phyloP scores from a whole-genome alignment of 208 protist genomes.

The Crithidia sp. region DNA sequence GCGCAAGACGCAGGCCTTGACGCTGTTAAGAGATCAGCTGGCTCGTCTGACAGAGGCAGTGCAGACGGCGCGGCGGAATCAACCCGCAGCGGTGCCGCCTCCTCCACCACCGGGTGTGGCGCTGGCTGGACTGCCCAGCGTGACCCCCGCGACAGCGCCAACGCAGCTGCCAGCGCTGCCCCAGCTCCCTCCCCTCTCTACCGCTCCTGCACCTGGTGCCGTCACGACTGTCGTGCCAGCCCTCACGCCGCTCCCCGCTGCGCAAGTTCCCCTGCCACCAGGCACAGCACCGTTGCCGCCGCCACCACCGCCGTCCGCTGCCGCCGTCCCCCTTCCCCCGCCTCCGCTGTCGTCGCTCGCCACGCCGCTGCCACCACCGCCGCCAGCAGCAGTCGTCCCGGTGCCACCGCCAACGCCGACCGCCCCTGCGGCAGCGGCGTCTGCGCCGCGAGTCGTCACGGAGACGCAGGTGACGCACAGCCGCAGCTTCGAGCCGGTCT shows the following conservation, averaged over 20 bases:
- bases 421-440: not conserved
- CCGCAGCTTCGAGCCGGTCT: constrained; percentile 49
- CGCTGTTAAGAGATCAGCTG: constrained; percentile 45
- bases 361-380: not conserved
- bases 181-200: constrained; percentile 1
- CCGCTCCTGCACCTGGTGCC: not conserved
- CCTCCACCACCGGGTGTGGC: not conserved
- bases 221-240: not conserved
- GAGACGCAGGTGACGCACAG: constrained; percentile 34
- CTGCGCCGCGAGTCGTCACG: constrained; percentile 6
- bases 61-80: constrained; percentile 34
- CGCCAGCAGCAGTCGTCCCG: constrained; percentile 1
- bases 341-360: not conserved
- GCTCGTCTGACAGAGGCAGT: constrained; percentile 51
- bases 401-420: constrained; percentile 12
- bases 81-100: not conserved
- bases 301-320: not conserved
- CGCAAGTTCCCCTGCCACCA: constrained; percentile 2
- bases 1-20: constrained; percentile 42
- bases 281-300: constrained; percentile 6
- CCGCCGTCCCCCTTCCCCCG: not conserved
- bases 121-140: not conserved
- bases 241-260: not conserved
- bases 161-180: constrained; percentile 1
- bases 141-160: constrained; percentile 1